A percentile compares a stretch with the other conserved stretches of the same genome.
These are phyloP conservation scores for Annulohypoxylon nitens DNA, from an alignment of 495 filamentous ascomycete species.

Conservation along the genomic window DNA sequence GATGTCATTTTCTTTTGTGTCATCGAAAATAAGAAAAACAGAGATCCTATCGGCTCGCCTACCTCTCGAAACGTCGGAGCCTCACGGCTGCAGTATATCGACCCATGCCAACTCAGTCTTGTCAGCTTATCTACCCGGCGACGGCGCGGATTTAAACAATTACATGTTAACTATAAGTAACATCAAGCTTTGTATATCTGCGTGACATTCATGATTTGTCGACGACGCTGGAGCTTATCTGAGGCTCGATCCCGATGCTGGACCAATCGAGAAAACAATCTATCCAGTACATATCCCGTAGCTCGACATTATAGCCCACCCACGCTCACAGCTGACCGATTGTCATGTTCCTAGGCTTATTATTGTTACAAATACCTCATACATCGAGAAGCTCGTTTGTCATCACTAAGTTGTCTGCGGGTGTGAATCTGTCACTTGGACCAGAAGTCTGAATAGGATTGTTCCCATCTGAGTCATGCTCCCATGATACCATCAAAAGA, in stretches of 20 bases:
- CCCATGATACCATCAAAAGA: slow-evolving; percentile 19
- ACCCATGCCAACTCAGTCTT: slow-evolving; percentile 15
- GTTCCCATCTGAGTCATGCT: slow-evolving; percentile 40
- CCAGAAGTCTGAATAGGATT: slow-evolving; percentile 2
- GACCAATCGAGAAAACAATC: neutral
- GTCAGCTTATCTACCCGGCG: slow-evolving; percentile 39
- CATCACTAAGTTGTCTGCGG: neutral
- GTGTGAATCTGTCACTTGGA: slow-evolving; percentile 11
- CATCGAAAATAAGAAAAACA: neutral
- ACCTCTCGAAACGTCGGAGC: slow-evolving; percentile 19
- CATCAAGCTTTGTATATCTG: slow-evolving; percentile 5
- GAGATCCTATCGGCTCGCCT: slow-evolving; percentile 12
- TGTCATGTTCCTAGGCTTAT: slow-evolving; percentile 15
- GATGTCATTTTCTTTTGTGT: neutral
- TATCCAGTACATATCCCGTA: slow-evolving; percentile 1
- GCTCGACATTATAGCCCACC: slow-evolving; percentile 17
- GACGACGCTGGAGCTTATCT: slow-evolving; percentile 11
- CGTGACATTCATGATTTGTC: slow-evolving; percentile 21
- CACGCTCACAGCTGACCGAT: slow-evolving; percentile 20
- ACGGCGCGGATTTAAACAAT: slow-evolving; percentile 10
- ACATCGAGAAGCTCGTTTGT: neutral
- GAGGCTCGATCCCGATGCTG: slow-evolving; percentile 13
- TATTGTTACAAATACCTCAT: slow-evolving; percentile 24
- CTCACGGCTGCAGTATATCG: slow-evolving; percentile 15
- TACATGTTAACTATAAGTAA: slow-evolving; percentile 7